Conservation (phyloP, 2,329 filamentous ascomycete genomes). For the Arachnomyces sp. region DNA sequence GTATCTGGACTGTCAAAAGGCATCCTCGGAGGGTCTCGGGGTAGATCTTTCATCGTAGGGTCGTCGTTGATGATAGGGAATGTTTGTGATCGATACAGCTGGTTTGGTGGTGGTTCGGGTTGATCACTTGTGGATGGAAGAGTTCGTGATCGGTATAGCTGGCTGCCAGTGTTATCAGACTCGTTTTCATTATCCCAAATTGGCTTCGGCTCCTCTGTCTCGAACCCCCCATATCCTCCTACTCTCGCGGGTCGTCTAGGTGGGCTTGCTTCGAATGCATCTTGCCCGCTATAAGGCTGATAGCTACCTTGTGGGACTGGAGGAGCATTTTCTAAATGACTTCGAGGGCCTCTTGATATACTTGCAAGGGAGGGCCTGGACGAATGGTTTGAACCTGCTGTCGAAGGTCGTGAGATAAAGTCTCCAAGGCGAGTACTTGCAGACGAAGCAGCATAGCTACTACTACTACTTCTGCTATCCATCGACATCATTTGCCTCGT, state of each 20-base stretch:
- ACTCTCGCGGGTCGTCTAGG: conserved; percentile 16
- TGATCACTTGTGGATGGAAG: neutral
- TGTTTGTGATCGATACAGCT: conserved; percentile 10
- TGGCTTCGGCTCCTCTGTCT: neutral
- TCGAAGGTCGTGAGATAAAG: conserved; percentile 21
- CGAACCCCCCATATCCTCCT: conserved; percentile 3
- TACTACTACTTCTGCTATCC: conserved; percentile 23
- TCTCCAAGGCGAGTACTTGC: conserved; percentile 31
- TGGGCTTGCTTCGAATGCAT: neutral
- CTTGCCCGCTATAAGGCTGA: no score
- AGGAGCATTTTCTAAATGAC: conserved; percentile 25
- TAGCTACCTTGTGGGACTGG: conserved; percentile 18
- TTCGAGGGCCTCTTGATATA: conserved; percentile 21
- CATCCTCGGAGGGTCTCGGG: no score
- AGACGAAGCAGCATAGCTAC: conserved; percentile 32
- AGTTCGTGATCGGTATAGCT: conserved; percentile 3
- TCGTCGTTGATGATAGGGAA: conserved; percentile 6
- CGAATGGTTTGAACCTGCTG: conserved; percentile 19
- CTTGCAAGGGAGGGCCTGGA: conserved; percentile 26
- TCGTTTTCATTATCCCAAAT: neutral
- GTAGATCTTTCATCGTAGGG: no score
- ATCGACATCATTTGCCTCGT: conserved; percentile 18
- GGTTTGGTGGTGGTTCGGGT: neutral
- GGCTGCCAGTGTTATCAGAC: neutral
- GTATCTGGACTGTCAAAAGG: no score